Percentiles rank a stretch among this genome's conserved stretches.
Evolutionary conservation across 192 early-diverging fungal species (phyloP).

Genomic region (Backusella westeae): DNA sequence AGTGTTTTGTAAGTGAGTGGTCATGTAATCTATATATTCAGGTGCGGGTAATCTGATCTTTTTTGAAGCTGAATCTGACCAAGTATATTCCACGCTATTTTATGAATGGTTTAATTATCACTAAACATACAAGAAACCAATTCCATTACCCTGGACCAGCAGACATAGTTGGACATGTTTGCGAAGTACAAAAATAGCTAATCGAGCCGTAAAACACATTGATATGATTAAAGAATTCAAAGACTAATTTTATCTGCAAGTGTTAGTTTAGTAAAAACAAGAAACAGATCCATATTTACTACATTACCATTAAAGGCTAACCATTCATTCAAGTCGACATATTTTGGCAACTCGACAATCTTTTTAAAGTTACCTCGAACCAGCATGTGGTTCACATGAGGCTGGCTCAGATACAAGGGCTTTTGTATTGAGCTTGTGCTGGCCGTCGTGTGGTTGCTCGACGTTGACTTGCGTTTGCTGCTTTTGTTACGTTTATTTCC

Average conservation of each 20-base stretch:
- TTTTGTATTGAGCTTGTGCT: conserved; percentile 12
- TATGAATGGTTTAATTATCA: no score
- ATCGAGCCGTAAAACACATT: conserved; percentile 90
- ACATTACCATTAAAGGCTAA: conserved; percentile 71
- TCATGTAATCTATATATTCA: conserved; percentile 94
- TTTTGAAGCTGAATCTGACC: conserved; percentile 84
- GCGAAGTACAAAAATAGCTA: conserved; percentile 83
- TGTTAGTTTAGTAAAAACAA: neutral
- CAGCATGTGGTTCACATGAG: conserved; percentile 74
- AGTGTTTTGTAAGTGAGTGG: conserved; percentile 81
- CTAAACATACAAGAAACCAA: no score
- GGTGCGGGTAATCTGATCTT: conserved; percentile 86
- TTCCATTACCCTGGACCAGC: conserved; percentile 64
- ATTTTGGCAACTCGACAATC: conserved; percentile 85
- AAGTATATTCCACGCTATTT: conserved; percentile 77
- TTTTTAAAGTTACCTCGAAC: conserved; percentile 92
- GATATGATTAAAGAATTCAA: conserved; percentile 93
- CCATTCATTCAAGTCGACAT: conserved; percentile 95
- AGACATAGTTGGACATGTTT: conserved; percentile 82
- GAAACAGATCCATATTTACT: neutral
- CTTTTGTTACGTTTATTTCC: neutral
- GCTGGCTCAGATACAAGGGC: conserved; percentile 57
- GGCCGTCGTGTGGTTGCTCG: neutral
- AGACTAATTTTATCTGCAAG: conserved; percentile 41
- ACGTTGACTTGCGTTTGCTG: neutral